Conservation (phyloP, 2,329 filamentous ascomycete species). For the Penicillium sp. region DNA sequence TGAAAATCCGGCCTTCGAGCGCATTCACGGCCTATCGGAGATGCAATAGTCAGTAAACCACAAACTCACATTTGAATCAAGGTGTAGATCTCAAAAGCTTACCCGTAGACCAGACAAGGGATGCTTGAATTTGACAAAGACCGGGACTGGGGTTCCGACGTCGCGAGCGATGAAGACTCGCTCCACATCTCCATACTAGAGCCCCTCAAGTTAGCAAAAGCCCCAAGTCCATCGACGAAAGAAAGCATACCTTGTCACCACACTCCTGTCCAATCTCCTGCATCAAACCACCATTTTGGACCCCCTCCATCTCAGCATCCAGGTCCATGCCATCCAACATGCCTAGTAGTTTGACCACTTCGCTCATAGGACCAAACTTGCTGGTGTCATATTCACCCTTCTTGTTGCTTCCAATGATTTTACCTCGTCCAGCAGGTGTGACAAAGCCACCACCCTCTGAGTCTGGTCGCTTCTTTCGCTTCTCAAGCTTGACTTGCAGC, state of each 20-base stretch:
- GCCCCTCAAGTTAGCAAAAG: slow-evolving; percentile 4
- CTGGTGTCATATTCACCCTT: slow-evolving; percentile 49
- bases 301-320: slow-evolving; percentile 69
- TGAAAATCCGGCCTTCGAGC: slow-evolving; percentile 82
- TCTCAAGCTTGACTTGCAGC: slow-evolving; percentile 79
- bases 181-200: slow-evolving; percentile 77
- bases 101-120: slow-evolving; percentile 80
- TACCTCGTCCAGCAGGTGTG: slow-evolving; percentile 67
- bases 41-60: slow-evolving; percentile 5
- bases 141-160: slow-evolving; percentile 56
- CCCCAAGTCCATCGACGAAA: not conserved
- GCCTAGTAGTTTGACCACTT: slow-evolving; percentile 76
- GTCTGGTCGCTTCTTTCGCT: slow-evolving; percentile 75
- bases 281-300: slow-evolving; percentile 64
- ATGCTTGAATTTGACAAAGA: slow-evolving; percentile 93
- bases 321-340: slow-evolving; percentile 88
- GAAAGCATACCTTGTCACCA: slow-evolving; percentile 65
- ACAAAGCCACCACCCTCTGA: slow-evolving; percentile 76
- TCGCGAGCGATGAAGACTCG: slow-evolving; percentile 71
- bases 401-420: slow-evolving; percentile 75
- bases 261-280: slow-evolving; percentile 97
- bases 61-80: not conserved
- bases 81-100: slow-evolving; percentile 41
- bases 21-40: slow-evolving; percentile 75
- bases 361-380: slow-evolving; percentile 71